Base-by-base conservation (phyloP, 257 asterid genomes). In the Parsonsia alboflavescens region DNA sequence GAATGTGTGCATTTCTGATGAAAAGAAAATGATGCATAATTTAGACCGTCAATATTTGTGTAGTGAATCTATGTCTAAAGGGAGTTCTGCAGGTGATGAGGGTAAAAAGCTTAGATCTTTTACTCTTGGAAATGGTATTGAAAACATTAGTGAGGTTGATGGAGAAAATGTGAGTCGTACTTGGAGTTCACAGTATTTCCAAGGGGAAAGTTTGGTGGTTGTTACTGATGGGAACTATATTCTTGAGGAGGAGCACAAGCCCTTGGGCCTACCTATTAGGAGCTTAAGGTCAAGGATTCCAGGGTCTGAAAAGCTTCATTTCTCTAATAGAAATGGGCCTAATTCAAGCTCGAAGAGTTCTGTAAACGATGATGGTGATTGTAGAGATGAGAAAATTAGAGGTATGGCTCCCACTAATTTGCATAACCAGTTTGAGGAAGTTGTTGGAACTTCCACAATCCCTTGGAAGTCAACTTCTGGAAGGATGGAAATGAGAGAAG, bases 231-330 rank as follows among this genome's bases (percentile, higher is more conserved):
- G 86, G 16, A 76, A 82, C 17, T 70, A 68, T 77, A 75, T 52
- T 73, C 56, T 61, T 54, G 87, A 80, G 73, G 39, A 33, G 39
- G 87, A 87, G 68, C 81, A 85, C 81, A 89, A 82, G 81, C 93
- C 96, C 49, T 84, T 93, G 85, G 89, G 91, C 81, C 78, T 93
- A 82, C 96, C 97, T 6, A 72, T 90, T 76, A 86, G 98, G 84
- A 91, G 93, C 78, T 76, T 93, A 70, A 86, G 89, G 80, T 80
- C 95, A 36, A 82, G 80, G 61, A 49, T 50, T 84, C 50, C 46
- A 44, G 87, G 75, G 19, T 33, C 62, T 82, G 88, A 73, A 48
- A 74, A 75, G 17, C 76, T 70, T 75, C 88, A 81, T 63, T 54
- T 66, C 73, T 58, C 62, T 15, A 54, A 74, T 28, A 53, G 73